A percentile compares a stretch with the other conserved stretches of the same genome.
Evolutionary conservation across 2,329 filamentous ascomycete species (phyloP).

Genomic region (Sclerotinia subarctica): DNA sequence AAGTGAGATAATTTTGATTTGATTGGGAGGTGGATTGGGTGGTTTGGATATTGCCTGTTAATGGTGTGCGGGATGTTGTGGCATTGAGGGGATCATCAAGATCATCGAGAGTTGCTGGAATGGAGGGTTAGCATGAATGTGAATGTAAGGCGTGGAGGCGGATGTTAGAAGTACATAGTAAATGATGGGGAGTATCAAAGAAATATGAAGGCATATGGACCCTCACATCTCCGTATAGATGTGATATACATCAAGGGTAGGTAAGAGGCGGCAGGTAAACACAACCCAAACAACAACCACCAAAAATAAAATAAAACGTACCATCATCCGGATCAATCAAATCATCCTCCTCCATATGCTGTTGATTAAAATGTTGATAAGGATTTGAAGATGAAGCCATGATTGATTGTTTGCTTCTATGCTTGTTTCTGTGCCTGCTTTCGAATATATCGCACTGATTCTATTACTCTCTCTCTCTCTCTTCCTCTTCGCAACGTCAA

Average conservation of each 20-base stretch:
- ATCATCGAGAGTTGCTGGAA: constrained; percentile 55
- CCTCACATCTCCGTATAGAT: background rate
- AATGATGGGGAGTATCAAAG: background rate
- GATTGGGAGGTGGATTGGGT: constrained; percentile 54
- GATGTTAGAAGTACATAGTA: background rate
- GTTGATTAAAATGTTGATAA: constrained; percentile 59
- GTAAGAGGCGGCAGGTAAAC: no score
- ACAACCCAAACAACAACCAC: background rate
- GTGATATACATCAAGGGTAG: background rate
- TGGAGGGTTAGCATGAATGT: background rate
- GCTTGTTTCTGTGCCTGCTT: no score
- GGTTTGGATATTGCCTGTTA: constrained; percentile 72
- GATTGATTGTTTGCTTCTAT: background rate
- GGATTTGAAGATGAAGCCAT: constrained; percentile 44
- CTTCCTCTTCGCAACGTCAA: no score
- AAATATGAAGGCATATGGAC: background rate
- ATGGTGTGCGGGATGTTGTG: constrained; percentile 64
- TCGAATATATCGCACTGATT: background rate
- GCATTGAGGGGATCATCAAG: constrained; percentile 94
- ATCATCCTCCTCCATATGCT: constrained; percentile 62
- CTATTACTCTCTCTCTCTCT: no score
- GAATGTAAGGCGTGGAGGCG: background rate
- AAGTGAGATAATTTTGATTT: constrained; percentile 81
- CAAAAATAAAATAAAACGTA: constrained; percentile 41
- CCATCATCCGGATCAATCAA: constrained; percentile 78